A percentile compares a stretch with the other conserved stretches of the same genome.
Conservation (phyloP, 2,329 filamentous ascomycete genomes). For the Colletotrichum noveboracense region DNA sequence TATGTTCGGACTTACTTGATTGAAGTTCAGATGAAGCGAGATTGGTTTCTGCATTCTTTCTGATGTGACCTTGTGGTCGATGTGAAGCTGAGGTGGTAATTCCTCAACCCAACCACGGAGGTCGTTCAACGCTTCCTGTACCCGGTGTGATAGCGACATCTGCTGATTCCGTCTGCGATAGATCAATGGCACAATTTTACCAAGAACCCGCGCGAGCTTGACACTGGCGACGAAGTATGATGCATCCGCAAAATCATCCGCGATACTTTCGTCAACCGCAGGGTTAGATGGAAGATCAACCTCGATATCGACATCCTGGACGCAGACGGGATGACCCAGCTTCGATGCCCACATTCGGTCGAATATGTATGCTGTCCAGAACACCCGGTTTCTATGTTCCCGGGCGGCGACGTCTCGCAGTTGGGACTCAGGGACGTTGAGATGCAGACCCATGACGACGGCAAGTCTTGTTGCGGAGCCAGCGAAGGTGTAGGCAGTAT, state of each 20-base stretch:
- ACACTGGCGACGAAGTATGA: constrained; percentile 39
- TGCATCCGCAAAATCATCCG: constrained; percentile 36
- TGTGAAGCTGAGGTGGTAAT: constrained; percentile 33
- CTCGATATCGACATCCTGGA: constrained; percentile 53
- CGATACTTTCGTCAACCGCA: constrained; percentile 26
- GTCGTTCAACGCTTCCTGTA: constrained; percentile 34
- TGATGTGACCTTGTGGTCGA: constrained; percentile 24
- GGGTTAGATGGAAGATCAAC: constrained; percentile 45
- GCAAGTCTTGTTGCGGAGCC: constrained; percentile 48
- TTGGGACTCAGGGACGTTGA: constrained; percentile 42
- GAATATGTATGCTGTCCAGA: constrained; percentile 49
- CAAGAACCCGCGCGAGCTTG: constrained; percentile 38
- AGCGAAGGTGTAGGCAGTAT: constrained; percentile 47
- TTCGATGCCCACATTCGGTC: constrained; percentile 55
- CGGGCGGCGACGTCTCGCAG: constrained; percentile 39
- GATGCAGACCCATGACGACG: constrained; percentile 49
- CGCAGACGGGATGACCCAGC: constrained; percentile 51
- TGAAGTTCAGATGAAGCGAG: constrained; percentile 38
- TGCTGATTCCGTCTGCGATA: constrained; percentile 34
- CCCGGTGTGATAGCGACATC: constrained; percentile 34
- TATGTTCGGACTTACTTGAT: constrained; percentile 2
- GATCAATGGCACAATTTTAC: constrained; percentile 33
- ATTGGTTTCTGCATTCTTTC: constrained; percentile 30
- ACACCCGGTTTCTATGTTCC: constrained; percentile 45
- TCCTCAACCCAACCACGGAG: constrained; percentile 35